Evolutionary conservation across 768 basidiomycete genomes (phyloP), one percentile per base, ranked within the genome.

Genomic region (Leucocoprinus birnbaumii): DNA sequence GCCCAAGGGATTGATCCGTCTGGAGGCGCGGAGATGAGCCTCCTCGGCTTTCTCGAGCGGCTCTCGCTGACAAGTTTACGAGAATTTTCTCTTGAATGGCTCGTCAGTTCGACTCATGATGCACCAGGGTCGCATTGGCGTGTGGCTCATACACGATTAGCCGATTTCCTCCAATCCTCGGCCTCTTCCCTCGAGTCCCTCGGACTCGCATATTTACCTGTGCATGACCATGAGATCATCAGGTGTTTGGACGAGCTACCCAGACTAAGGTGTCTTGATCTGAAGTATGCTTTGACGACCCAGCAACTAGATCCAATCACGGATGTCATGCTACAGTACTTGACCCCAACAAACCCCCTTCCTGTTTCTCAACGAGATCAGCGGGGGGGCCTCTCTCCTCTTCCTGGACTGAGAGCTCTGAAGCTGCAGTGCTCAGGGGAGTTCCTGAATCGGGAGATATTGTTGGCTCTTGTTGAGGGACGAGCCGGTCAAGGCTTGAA

Each of bases 191-290:
- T 78, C 5, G 59, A 60, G 18, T 55, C 60, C 14, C 66, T 80
- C 45, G 62, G 58, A 27, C 58, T 80, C 5, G 59, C 66, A 11
- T 77, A 76, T 54, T 66, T 78, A 37, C 77, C 76, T 6, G 38
- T 77, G 44, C 63, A 66, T 16, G 71, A 73, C 51, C 48, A 46
- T 31, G 62, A 72, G 37, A 53, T 76, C 10, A 31, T 73, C 19
- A 61, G 64, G 22, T 70, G 65, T 51, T 57, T 80, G n/a, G 48
- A 55, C 25, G 58, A 58, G 18, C 51, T 75, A 16, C 67, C 71
- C 16, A 49, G 55, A 4, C 56, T 77, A 24, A 62, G 57, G 10
- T 55, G 61, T 34, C 60, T 78, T 45, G 65, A 68, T 26, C 58
- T 80, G 34, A 65, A 68, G 3, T 72, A 73, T 56, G 67, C 72